Percentiles rank a stretch among this genome's conserved stretches.
Conservation (phyloP, 805 yeast genomes). For the Zygotorulaspora chibaensis region DNA sequence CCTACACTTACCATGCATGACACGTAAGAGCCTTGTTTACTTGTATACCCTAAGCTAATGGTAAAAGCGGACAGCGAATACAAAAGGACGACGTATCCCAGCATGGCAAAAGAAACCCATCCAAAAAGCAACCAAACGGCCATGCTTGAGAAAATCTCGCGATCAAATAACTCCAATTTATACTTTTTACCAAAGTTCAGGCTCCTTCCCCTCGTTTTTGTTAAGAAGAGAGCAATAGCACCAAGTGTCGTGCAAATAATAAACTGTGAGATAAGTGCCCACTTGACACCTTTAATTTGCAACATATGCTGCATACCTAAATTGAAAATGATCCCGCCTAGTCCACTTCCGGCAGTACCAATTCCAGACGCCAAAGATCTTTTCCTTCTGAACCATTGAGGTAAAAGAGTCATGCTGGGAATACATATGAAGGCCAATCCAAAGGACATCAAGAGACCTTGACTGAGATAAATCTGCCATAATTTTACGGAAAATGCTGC, state of each 20-base stretch:
- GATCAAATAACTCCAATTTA: constrained; percentile 40
- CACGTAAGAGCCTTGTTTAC: constrained; percentile 52
- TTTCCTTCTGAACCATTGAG: constrained; percentile 53
- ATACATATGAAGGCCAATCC: constrained; percentile 49
- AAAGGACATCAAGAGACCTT: constrained; percentile 50
- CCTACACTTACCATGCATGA: constrained; percentile 59
- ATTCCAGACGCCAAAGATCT: constrained; percentile 40
- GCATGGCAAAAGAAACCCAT: constrained; percentile 46
- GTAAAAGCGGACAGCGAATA: constrained; percentile 59
- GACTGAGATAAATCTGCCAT: constrained; percentile 55
- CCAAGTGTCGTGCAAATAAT: constrained; percentile 37
- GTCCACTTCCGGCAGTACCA: constrained; percentile 39
- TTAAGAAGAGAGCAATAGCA: constrained; percentile 22
- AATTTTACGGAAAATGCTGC: constrained; percentile 47
- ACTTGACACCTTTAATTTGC: constrained; percentile 23
- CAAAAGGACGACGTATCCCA: constrained; percentile 57
- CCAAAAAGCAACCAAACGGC: constrained; percentile 42
- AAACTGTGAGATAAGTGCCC: constrained; percentile 38
- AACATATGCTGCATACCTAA: constrained; percentile 37
- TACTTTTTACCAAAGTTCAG: neutral
- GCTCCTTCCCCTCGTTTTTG: constrained; percentile 35
- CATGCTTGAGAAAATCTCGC: constrained; percentile 34
- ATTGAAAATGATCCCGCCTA: constrained; percentile 42
- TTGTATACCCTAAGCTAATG: constrained; percentile 51
- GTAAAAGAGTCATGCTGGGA: constrained; percentile 45